Evolutionary conservation across 2,329 filamentous ascomycete species (phyloP).

Genomic region (Nothophoma quercina): DNA sequence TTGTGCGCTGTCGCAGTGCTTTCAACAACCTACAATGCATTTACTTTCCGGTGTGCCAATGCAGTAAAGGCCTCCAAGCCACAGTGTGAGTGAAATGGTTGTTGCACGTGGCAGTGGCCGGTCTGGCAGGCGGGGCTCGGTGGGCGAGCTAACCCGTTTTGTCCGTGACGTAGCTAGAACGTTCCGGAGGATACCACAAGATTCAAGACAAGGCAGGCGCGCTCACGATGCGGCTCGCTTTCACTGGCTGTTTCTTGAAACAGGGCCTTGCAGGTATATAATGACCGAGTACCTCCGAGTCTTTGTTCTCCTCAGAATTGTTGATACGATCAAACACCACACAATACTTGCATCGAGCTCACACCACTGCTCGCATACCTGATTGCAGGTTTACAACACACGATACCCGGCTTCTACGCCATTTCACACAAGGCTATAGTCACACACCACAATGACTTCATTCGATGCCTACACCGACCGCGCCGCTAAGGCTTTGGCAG

Average conservation of each 20-base stretch:
- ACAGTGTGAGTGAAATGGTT: neutral
- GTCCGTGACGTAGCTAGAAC: slow-evolving; percentile 34
- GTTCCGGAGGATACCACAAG: slow-evolving; percentile 33
- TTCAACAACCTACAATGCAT: neutral
- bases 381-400: slow-evolving; percentile 22
- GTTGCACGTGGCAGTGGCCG: neutral
- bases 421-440: slow-evolving; percentile 28
- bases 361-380: slow-evolving; percentile 10
- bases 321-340: slow-evolving; percentile 19
- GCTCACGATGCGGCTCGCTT: slow-evolving; percentile 35
- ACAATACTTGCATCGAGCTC: slow-evolving; percentile 11
- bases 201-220: slow-evolving; percentile 28
- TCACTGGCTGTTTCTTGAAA: slow-evolving; percentile 26
- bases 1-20: neutral
- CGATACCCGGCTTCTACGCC: slow-evolving; percentile 26
- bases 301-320: slow-evolving; percentile 19
- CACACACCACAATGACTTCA: slow-evolving; percentile 66
- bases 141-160: too few relatives aligned
- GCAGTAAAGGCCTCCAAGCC: neutral
- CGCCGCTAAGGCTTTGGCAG: slow-evolving; percentile 86
- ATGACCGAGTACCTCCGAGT: slow-evolving; percentile 14
- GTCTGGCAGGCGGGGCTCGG: neutral
- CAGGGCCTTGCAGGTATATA: slow-evolving; percentile 33
- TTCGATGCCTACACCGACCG: slow-evolving; percentile 93
- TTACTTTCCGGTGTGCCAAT: neutral